Percentiles rank a stretch among this genome's conserved stretches.
These are phyloP conservation scores for Coniochaeta hoffmannii DNA, from an alignment of 2,329 filamentous ascomycete genomes.

Conservation along the genomic window DNA sequence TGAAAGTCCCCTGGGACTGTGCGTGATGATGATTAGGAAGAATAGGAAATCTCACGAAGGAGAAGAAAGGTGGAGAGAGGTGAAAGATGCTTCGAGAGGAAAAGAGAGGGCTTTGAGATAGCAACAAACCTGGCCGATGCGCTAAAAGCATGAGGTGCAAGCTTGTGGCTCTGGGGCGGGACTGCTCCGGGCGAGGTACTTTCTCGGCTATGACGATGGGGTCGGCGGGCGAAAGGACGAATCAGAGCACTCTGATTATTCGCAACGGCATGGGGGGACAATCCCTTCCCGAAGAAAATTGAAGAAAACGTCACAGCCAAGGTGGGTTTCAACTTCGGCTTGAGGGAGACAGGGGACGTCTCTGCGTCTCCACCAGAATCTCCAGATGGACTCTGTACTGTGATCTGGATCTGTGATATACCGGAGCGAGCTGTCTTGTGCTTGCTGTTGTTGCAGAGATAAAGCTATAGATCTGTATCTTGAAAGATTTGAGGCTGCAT, in stretches of 20 bases:
- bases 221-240: slow-evolving; percentile 15
- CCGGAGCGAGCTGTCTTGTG: not conserved
- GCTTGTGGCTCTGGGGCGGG: not conserved
- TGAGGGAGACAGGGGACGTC: not conserved
- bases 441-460: not conserved
- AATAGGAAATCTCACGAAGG: slow-evolving; percentile 13
- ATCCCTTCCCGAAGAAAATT: slow-evolving; percentile 2
- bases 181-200: slow-evolving; percentile 4
- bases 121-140: slow-evolving; percentile 3
- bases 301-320: slow-evolving; percentile 2
- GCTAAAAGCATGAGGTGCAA: slow-evolving; percentile 2
- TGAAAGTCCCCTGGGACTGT: slow-evolving; percentile 7
- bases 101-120: slow-evolving; percentile 4
- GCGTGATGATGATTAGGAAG: slow-evolving; percentile 10
- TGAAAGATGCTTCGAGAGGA: slow-evolving; percentile 22
- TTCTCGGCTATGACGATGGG: slow-evolving; percentile 21
- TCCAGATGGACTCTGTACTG: not conserved
- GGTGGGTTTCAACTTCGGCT: slow-evolving; percentile 1
- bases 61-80: slow-evolving; percentile 26
- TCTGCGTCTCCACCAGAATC: not conserved
- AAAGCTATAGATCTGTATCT: not conserved
- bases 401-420: not conserved
- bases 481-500: no score
- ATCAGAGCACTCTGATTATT: slow-evolving; percentile 19
- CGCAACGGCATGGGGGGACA: not conserved